Evolutionary conservation across 2,329 filamentous ascomycete species (phyloP).

Genomic region (Aureobasidium sp.): DNA sequence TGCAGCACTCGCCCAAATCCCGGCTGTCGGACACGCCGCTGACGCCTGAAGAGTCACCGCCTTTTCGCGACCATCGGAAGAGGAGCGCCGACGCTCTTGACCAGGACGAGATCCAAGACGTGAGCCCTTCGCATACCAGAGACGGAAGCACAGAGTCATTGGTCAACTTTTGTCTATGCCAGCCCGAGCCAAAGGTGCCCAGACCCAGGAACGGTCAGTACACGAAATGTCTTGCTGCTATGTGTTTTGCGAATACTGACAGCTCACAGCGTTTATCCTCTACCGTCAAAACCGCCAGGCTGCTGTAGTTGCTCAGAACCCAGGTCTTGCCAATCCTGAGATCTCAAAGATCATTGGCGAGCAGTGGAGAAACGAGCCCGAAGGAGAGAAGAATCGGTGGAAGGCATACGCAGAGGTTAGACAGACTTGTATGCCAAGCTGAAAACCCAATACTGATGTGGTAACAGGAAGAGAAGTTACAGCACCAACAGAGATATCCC

Average conservation of each 20-base stretch:
- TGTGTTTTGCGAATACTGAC: constrained; percentile 28
- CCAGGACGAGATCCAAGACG: constrained; percentile 26
- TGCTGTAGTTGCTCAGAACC: constrained; percentile 70
- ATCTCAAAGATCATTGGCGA: constrained; percentile 96
- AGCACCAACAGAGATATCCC: constrained; percentile 84
- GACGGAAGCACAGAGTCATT: constrained; percentile 35
- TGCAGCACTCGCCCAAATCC: constrained; percentile 25
- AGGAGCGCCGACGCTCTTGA: constrained; percentile 27
- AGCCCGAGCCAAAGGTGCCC: constrained; percentile 64
- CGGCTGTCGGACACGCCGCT: constrained; percentile 27
- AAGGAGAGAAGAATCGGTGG: constrained; percentile 76
- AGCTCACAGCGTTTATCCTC: constrained; percentile 77
- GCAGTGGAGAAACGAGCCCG: constrained; percentile 75
- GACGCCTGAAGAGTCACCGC: constrained; percentile 32
- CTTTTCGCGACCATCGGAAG: constrained; percentile 28
- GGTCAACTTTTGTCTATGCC: constrained; percentile 59
- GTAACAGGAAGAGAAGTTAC: constrained; percentile 71
- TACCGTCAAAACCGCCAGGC: constrained; percentile 92
- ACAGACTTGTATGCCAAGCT: not conserved
- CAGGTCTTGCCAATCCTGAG: constrained; percentile 87
- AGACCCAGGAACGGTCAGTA: constrained; percentile 63
- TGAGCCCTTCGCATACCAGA: constrained; percentile 25
- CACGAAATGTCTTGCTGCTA: constrained; percentile 18
- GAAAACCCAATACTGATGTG: not conserved
- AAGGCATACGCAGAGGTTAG: constrained; percentile 75